These are phyloP conservation scores for Tubosaeta brunneosetosa DNA, from an alignment of 768 basidiomycete species.

Conservation along the genomic window DNA sequence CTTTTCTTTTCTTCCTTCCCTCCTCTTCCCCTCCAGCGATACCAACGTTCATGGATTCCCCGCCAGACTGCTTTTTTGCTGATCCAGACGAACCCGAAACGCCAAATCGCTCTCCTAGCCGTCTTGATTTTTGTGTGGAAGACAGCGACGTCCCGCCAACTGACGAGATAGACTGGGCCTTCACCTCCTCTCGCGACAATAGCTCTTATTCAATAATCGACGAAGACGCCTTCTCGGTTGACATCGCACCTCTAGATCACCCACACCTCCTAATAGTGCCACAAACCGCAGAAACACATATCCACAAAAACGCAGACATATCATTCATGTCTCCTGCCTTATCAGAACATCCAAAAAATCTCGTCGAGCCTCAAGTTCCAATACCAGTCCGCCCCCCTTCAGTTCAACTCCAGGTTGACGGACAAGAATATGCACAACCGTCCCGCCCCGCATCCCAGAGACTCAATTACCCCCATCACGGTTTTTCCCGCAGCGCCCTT, in stretches of 20 bases:
- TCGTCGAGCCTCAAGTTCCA: slow-evolving; percentile 17
- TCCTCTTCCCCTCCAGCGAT: not conserved
- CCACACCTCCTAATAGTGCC: slow-evolving; percentile 1
- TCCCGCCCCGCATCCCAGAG: slow-evolving; percentile 26
- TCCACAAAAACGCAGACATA: slow-evolving; percentile 10
- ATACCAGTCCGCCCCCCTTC: slow-evolving; percentile 17
- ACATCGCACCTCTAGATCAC: not conserved
- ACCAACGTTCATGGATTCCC: slow-evolving; percentile 7
- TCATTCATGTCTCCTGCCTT: slow-evolving; percentile 7
- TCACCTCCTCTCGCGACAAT: not conserved
- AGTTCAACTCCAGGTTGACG: slow-evolving; percentile 1
- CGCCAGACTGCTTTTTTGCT: slow-evolving; percentile 8
- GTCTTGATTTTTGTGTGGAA: slow-evolving; percentile 38
- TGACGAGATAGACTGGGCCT: slow-evolving; percentile 13
- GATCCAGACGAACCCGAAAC: slow-evolving; percentile 10
- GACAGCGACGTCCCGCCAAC: not conserved
- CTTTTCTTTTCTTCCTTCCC: not conserved
- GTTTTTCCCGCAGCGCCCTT: slow-evolving; percentile 58
- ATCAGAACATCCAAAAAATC: slow-evolving; percentile 12
- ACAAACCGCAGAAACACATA: slow-evolving; percentile 10
- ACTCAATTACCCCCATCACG: slow-evolving; percentile 51
- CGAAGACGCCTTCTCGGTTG: slow-evolving; percentile 6
- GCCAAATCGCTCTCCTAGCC: slow-evolving; percentile 46
- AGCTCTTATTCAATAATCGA: slow-evolving; percentile 1
- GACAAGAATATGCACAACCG: slow-evolving; percentile 1